Conservation (phyloP, 495 filamentous ascomycete genomes). For the Trypethelium eluteriae region DNA sequence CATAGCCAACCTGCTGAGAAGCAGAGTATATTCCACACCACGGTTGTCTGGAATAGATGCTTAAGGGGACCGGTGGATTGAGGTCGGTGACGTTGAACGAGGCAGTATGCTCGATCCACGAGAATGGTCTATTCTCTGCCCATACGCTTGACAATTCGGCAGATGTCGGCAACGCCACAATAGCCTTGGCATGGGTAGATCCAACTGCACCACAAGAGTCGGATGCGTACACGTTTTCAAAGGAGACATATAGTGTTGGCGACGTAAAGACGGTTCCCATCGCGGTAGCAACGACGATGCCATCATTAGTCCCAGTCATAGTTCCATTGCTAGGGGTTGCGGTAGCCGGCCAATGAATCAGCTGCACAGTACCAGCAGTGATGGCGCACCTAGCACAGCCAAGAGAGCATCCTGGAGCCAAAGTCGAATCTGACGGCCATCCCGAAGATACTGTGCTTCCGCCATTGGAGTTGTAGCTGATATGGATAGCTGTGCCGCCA, state of each 20-base stretch:
- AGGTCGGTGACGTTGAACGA: slow-evolving; percentile 19
- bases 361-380: slow-evolving; percentile 15
- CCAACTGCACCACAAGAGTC: slow-evolving; percentile 19
- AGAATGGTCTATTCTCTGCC: not conserved
- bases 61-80: slow-evolving; percentile 15
- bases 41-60: slow-evolving; percentile 13
- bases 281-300: not conserved
- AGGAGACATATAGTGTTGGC: slow-evolving; percentile 18
- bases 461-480: slow-evolving; percentile 3
- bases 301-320: not conserved
- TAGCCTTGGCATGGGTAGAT: not conserved
- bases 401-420: slow-evolving; percentile 13
- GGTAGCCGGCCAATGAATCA: slow-evolving; percentile 17
- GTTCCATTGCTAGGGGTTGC: slow-evolving; percentile 12
- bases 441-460: not conserved
- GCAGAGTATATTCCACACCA: slow-evolving; percentile 10
- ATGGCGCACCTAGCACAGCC: slow-evolving; percentile 16
- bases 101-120: not conserved
- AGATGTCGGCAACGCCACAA: slow-evolving; percentile 11
- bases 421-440: slow-evolving; percentile 13
- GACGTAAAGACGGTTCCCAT: slow-evolving; percentile 14
- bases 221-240: slow-evolving; percentile 15
- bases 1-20: not conserved
- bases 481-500: not conserved
- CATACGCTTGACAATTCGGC: slow-evolving; percentile 15